These are phyloP conservation scores for Geotrichum carabidarum DNA, from an alignment of 1,139 yeast genomes.

Conservation along the genomic window DNA sequence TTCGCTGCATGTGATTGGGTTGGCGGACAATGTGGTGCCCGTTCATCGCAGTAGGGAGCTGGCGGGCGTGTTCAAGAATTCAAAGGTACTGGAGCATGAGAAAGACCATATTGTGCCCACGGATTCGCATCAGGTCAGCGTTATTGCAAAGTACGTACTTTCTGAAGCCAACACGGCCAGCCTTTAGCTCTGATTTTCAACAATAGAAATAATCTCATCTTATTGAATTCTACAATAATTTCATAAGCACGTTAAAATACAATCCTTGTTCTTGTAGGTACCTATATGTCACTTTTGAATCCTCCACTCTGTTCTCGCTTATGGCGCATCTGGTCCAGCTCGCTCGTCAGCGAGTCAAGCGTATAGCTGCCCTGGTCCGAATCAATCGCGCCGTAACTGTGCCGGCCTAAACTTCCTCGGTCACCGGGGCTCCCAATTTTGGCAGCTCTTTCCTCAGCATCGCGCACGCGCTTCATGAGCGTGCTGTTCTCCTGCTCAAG, in stretches of 20 bases:
- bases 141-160: background rate
- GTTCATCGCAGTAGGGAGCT: conserved; percentile 59
- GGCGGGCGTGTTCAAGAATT: conserved; percentile 47
- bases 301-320: conserved; percentile 26
- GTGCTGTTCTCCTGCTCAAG: conserved; percentile 22
- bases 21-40: conserved; percentile 84
- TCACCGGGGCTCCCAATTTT: background rate
- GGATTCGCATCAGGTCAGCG: background rate
- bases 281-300: no score
- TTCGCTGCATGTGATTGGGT: conserved; percentile 74
- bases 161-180: background rate
- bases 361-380: conserved; percentile 24
- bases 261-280: background rate
- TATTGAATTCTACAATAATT: background rate
- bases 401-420: background rate
- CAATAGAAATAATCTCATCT: background rate
- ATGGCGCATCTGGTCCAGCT: conserved; percentile 27
- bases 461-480: conserved; percentile 18
- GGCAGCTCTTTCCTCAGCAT: conserved; percentile 19
- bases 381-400: conserved; percentile 15
- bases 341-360: conserved; percentile 25
- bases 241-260: background rate
- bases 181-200: no score
- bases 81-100: conserved; percentile 44
- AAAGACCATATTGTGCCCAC: conserved; percentile 84